Evolutionary conservation across 108 stramenopile species (phyloP), one percentile per base, ranked within the genome.

Genomic region (Pseudonitzschia multistriata): DNA sequence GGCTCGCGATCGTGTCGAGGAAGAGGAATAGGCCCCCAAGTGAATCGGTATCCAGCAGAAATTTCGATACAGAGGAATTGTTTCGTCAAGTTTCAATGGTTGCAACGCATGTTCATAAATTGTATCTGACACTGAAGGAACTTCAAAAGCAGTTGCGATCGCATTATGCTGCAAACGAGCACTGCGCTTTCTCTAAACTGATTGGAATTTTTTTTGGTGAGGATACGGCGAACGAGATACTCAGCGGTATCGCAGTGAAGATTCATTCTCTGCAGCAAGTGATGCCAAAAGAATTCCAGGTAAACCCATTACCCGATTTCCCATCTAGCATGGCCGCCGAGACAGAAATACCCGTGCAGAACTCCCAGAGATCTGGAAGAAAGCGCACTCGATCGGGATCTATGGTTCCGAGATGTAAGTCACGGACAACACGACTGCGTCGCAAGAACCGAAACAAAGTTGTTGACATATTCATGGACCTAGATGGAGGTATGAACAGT

Each of bases 381-480:
- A 66, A 67, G 50, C 66, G 65, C 22, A 45, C 33, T 4, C 54
- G 47, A 2, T 35, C 29, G 2, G 36, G 45, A 10, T 5, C 15
- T 2, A 56, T 21, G 22, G n/a, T 13, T 15, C 31, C 27, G n/a
- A 47, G 45, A 74, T 28, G n/a, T 52, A 68, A 28, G 54, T 24
- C 54, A 25, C 22, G n/a, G 27, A 0, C 29, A 13, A 30, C 15
- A 52, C 31, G 57, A 10, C 4, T 33, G 34, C 57, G 57, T 59
- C 33, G 24, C 6, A 17, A 36, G 52, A 82, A 78, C 64, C 78
- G 81, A 47, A 82, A 82, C 65, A 64, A 37, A n/a, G 65, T 79
- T 35, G 78, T 82, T 14, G 74, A 82, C 40, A 61, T 67, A 28
- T 79, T 71, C 62, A 49, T 76, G 39, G 36, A 67, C 4, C 36